These are phyloP conservation scores for Podaxis carcinomalis DNA, from an alignment of 768 basidiomycete species.

Conservation along the genomic window DNA sequence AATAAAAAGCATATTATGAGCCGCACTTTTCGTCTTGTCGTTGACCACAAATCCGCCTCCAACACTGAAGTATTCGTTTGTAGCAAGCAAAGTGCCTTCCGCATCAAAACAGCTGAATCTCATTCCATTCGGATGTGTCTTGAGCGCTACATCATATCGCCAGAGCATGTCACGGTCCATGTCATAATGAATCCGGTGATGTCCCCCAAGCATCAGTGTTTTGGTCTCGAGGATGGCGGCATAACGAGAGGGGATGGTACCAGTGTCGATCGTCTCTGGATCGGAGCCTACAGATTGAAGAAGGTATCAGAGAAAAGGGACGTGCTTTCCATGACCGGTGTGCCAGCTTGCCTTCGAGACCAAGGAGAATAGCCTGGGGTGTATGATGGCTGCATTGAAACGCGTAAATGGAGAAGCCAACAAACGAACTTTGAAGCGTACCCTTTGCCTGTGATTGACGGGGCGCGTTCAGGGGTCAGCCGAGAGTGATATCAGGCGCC, in stretches of 20 bases:
- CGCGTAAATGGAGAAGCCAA: background rate
- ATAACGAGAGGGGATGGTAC: slow-evolving; percentile 77
- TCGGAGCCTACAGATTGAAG: slow-evolving; percentile 54
- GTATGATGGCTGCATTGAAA: slow-evolving; percentile 64
- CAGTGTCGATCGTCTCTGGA: slow-evolving; percentile 90
- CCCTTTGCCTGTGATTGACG: slow-evolving; percentile 62
- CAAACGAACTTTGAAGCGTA: slow-evolving; percentile 25
- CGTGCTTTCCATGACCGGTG: background rate
- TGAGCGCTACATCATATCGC: slow-evolving; percentile 86
- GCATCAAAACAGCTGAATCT: slow-evolving; percentile 81
- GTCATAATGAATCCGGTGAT: slow-evolving; percentile 76
- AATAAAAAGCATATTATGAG: slow-evolving; percentile 12
- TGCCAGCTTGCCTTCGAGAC: slow-evolving; percentile 54
- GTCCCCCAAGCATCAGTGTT: slow-evolving; percentile 65
- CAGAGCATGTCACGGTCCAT: slow-evolving; percentile 92
- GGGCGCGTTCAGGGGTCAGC: background rate
- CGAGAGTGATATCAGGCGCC: background rate
- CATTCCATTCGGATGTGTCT: slow-evolving; percentile 92
- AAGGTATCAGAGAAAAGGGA: slow-evolving; percentile 8
- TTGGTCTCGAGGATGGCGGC: slow-evolving; percentile 62
- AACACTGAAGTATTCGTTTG: slow-evolving; percentile 94
- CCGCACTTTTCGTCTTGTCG: slow-evolving; percentile 79
- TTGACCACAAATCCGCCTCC: slow-evolving; percentile 96
- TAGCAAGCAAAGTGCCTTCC: slow-evolving; percentile 84
- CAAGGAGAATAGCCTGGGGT: slow-evolving; percentile 81